Evolutionary conservation across 208 protist genomes (phyloP), one percentile per base, ranked within the genome.

Genomic region (Porcisia hertigi): DNA sequence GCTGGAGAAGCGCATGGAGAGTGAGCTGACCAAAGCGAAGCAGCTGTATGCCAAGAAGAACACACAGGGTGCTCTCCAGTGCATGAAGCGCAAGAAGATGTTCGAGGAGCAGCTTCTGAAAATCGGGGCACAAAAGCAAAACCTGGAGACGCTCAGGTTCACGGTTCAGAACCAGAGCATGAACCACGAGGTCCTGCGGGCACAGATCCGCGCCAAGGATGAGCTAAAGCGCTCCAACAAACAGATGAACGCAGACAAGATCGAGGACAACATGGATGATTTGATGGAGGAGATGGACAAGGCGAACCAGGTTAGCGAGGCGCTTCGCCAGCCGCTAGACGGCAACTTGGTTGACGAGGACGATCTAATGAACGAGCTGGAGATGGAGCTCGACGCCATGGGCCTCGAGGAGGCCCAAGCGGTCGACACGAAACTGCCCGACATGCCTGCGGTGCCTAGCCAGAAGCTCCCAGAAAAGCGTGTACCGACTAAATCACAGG

Each of bases 21-120:
- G 62, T n/a, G 94, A 98, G 80, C 69, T 95, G 18, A 76, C 53
- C 5, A 92, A 88, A 74, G 96, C 94, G 55, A 97, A 95, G 86
- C 78, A 90, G 73, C 88, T 91, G 65, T 84, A 95, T 52, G 76
- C 83, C 4, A 94, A 92, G 81, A 97, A 98, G 75, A 97, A 98
- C 81, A 93, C 84, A n/a, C 81, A 87, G 55, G 87, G 73, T 25
- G 96, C 96, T 14, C 73, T 96, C 73, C 86, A 95, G 78, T 94
- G 90, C 73, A 93, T 98, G 89, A 97, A 96, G 79, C 88, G 93
- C 20, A 98, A 98, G 83, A 98, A 98, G 82, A 72, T 86, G 81
- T 95, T 91, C 80, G 92, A 98, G 75, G 87, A 90, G 70, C 93
- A 98, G 82, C 80, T 98, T 20, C 34, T 83, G 41, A 88, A 77